Conservation (phyloP, 306 rosid genomes). For the Casuarina equisetifolia region DNA sequence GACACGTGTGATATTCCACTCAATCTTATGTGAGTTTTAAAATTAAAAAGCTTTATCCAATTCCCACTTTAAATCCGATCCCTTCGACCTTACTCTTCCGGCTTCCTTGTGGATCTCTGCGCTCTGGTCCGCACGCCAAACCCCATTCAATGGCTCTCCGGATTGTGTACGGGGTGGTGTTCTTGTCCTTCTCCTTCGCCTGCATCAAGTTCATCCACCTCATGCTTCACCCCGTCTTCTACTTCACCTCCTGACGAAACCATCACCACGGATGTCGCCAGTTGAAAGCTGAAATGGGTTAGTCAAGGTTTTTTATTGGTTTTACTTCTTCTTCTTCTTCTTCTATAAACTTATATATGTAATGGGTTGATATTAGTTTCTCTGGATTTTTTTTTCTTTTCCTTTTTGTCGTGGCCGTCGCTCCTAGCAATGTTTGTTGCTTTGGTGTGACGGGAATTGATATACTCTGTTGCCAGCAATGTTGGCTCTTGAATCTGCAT, state of each 20-base stretch:
- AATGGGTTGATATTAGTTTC: neutral
- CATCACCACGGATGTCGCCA: neutral
- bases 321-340: neutral
- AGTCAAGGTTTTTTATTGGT: neutral
- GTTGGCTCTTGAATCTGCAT: neutral
- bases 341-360: neutral
- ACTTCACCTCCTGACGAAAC: conserved; percentile 36
- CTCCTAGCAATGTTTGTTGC: neutral
- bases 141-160: conserved; percentile 26
- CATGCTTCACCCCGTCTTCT: conserved; percentile 45
- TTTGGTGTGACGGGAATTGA: neutral
- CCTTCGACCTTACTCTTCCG: neutral
- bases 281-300: conserved; percentile 21
- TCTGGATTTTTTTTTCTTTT: neutral
- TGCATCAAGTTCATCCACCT: conserved; percentile 52
- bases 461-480: neutral
- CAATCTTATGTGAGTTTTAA: neutral
- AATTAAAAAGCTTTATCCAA: conserved; percentile 28
- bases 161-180: conserved; percentile 49
- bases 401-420: neutral
- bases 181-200: conserved; percentile 45
- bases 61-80: conserved; percentile 15
- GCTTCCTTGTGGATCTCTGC: neutral
- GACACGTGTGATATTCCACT: conserved; percentile 19
- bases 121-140: neutral